Evolutionary conservation across 371 early-diverging fungal genomes (phyloP), one percentile per base, ranked within the genome.

Genomic region (Rhizopus sp.): DNA sequence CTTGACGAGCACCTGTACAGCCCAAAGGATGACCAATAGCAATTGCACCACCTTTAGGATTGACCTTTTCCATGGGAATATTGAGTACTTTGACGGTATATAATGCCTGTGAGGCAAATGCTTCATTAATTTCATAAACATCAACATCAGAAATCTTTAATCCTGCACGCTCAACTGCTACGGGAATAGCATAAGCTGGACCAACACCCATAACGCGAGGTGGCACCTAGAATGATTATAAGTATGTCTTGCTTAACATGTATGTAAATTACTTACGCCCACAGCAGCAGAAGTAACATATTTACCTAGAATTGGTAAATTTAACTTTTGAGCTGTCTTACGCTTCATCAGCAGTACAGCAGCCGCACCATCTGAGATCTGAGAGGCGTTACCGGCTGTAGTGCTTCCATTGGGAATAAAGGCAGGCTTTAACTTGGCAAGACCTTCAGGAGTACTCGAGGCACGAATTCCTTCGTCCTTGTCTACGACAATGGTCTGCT

Each of bases 41-140:
- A 65, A 99, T 98, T 40, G 98, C 97, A 62, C 99, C 99, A 62
- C 99, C 99, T 83, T 95, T 92, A 49, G 94, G 96, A 82, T 99
- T 99, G 57, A 98, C 96, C 84, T 93, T 97, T 60, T 91, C 86
- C 59, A 79, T 57, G 49, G 87, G 87, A 57, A 98, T 83, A 33
- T 86, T 86, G 44, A 97, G 86, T 69, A 90, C 86, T 77, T 94
- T 85, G 41, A 95, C 86, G 55, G 87, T 90, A 85, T 93, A 96
- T 56, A 96, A 85, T n/a, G 95, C 92, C 80, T 98, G 98, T 62
- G 97, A 96, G 32, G 99, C 98, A 77, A 99, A 99, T 32, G 99
- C 99, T 80, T 99, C 98, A 84, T 98, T 99, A 66, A 96, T 86
- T 78, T 94, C 94, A 53, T 80, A 83, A 41, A 93, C 66, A 61